phyloP scores from a whole-genome alignment of 192 early-diverging fungal species.

The Pilobolus umbonatus region DNA sequence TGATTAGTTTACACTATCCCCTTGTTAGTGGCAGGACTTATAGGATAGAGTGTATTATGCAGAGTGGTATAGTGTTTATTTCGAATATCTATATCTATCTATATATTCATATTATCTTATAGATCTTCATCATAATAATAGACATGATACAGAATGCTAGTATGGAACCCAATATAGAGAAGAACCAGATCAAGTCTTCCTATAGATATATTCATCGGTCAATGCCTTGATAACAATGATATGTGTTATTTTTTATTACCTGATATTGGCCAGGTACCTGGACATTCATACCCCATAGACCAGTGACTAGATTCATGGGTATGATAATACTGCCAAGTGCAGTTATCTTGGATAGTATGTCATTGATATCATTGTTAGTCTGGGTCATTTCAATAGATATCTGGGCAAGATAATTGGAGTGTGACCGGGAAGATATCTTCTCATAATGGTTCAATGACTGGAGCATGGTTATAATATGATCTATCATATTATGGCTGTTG shows the following conservation, averaged over 20 bases:
- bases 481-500: constrained; percentile 17
- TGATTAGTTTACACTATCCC: neutral
- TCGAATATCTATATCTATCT: no score
- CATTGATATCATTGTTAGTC: constrained; percentile 51
- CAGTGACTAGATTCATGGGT: constrained; percentile 59
- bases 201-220: neutral
- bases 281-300: constrained; percentile 66
- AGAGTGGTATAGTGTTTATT: no score
- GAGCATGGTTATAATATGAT: constrained; percentile 77
- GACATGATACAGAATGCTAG: constrained; percentile 26
- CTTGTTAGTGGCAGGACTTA: no score
- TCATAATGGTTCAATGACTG: constrained; percentile 75
- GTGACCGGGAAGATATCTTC: constrained; percentile 61
- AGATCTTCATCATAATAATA: constrained; percentile 20
- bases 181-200: constrained; percentile 28
- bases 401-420: constrained; percentile 71
- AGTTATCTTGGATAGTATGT: constrained; percentile 45
- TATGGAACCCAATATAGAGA: constrained; percentile 24
- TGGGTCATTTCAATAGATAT: constrained; percentile 72
- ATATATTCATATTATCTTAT: constrained; percentile 19
- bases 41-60: no score
- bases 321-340: constrained; percentile 47
- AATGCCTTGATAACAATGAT: neutral
- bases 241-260: neutral
- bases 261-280: constrained; percentile 52